A percentile compares a stretch with the other conserved stretches of the same genome.
Evolutionary conservation across 306 rosid genomes (phyloP).

Genomic region (Dryas drummondii): DNA sequence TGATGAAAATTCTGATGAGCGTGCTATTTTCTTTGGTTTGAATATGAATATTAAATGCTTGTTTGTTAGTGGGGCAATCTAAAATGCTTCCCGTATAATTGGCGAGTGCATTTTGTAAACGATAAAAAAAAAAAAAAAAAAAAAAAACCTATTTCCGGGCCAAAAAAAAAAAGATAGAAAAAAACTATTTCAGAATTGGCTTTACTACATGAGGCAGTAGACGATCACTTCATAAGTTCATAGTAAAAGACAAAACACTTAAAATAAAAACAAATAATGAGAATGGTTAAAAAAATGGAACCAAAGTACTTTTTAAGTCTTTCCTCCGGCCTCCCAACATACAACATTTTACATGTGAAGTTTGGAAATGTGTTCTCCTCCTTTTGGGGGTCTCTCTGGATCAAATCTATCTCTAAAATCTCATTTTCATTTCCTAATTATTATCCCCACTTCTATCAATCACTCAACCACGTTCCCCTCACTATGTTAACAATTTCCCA

Average conservation of each 20-base stretch:
- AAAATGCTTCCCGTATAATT: no score
- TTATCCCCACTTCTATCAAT: neutral
- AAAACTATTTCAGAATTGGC: neutral
- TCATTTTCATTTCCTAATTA: neutral
- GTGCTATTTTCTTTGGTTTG: no score
- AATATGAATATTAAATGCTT: no score
- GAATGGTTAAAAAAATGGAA: neutral
- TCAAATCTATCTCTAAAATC: constrained; percentile 30
- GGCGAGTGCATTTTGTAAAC: no score
- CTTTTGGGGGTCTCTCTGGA: constrained; percentile 22
- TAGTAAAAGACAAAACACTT: neutral
- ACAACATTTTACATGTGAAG: neutral
- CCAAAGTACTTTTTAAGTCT: neutral
- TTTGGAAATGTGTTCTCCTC: neutral
- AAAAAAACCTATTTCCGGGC: no score
- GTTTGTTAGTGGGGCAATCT: no score
- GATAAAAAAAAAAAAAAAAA: no score
- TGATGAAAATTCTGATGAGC: no score
- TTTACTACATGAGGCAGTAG: neutral
- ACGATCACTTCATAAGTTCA: neutral
- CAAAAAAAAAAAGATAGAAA: no score
- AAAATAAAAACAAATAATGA: neutral
- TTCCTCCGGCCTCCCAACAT: neutral
- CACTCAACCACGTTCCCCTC: constrained; percentile 11
- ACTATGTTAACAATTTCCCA: neutral